Evolutionary conservation across 768 basidiomycete genomes (phyloP), one percentile per base, ranked within the genome.

Genomic region (Auricularia heimuer): DNA sequence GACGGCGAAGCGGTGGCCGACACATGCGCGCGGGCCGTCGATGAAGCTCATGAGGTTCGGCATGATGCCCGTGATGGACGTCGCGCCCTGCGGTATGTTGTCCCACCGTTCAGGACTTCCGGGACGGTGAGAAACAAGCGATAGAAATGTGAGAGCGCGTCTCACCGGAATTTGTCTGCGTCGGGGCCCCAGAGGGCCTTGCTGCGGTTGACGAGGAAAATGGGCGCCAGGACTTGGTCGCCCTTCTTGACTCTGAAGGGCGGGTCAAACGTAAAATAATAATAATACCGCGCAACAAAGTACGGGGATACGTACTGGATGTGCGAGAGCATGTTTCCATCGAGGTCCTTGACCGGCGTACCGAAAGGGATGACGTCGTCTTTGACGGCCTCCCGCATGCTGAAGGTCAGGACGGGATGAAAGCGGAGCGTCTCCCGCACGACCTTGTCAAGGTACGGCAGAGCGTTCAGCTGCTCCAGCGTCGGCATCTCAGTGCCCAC

Each of bases 361-460:
- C 69, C 64, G 3, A 86, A 76, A 34, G 88, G 85, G 44, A 89
- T 79, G 62, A 66, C 61, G 54, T 72, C 73, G 62, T 75, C 75
- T 21, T 67, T 33, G 3, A 44, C 61, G 3, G 74, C 71, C n/a
- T 64, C 60, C 10, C 76, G 71, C 33, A 68, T 58, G 2, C 72
- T 73, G 51, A 45, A 56, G 1, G 67, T 34, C 2, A 73, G 71
- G 21, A 73, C 71, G 1, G 73, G 33, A 24, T 71, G 68, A 29
- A 74, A 63, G 18, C 75, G 71, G 16, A 76, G 69, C 6, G 68
- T 45, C 63, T 76, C 75, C 8, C 71, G 70, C 10, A 76, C 68
- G 21, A 75, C 72, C 11, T 70, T 71, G 39, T 77, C 76, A 21
- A 78, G 67, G 65, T 74, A 76, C 0, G 72, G 65, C 16, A 78